phyloP scores from a whole-genome alignment of 78 protist species.

The Blattamonas nauphoetae region DNA sequence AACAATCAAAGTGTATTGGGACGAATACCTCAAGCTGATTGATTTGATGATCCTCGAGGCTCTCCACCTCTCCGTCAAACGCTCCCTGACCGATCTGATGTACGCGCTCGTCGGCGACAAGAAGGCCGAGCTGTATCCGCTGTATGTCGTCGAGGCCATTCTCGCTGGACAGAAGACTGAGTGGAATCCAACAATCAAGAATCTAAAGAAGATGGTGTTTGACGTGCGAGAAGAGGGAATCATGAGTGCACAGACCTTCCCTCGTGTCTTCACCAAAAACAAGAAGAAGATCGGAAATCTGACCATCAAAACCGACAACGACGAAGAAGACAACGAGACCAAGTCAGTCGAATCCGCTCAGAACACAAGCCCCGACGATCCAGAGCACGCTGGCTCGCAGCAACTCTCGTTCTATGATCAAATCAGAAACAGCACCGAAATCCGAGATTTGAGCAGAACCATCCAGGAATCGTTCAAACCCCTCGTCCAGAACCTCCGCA shows the following conservation, averaged over 20 bases:
- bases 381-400: neutral
- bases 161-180: neutral
- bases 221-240: neutral
- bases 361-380: neutral
- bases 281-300: neutral
- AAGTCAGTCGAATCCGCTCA: neutral
- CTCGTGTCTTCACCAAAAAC: neutral
- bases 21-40: constrained; percentile 8
- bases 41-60: constrained; percentile 50
- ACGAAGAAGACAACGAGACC: neutral
- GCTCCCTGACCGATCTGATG: constrained; percentile 25
- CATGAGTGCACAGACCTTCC: neutral
- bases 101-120: constrained; percentile 18
- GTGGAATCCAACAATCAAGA: neutral
- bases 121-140: constrained; percentile 13
- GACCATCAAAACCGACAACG: neutral
- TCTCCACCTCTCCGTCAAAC: constrained; percentile 31
- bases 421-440: neutral
- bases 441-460: neutral
- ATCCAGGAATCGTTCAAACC: neutral
- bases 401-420: neutral
- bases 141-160: constrained; percentile 6
- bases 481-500: neutral
- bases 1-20: constrained; percentile 53
- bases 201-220: neutral